A percentile compares a stretch with the other conserved stretches of the same genome.
These are phyloP conservation scores for Acanthamoeba lenticulata DNA, from an alignment of 208 protist genomes.

Conservation along the genomic window DNA sequence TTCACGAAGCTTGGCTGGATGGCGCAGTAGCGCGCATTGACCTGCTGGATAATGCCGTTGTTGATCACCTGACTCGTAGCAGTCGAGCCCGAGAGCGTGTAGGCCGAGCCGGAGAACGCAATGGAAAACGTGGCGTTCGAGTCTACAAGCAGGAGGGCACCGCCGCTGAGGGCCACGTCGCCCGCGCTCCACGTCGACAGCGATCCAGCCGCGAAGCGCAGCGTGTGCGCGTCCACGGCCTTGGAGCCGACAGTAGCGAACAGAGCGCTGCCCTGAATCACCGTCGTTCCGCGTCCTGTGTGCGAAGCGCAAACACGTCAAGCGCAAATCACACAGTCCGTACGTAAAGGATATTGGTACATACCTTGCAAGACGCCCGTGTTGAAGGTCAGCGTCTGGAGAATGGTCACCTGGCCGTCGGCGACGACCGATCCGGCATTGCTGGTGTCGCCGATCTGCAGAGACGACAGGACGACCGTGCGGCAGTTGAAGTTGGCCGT, in stretches of 20 bases:
- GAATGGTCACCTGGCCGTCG: slow-evolving; percentile 25
- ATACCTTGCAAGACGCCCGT: no score
- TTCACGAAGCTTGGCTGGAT: no score
- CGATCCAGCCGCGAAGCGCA: not conserved
- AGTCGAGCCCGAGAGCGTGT: not conserved
- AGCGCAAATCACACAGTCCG: no score
- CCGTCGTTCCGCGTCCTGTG: not conserved
- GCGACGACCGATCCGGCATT: not conserved
- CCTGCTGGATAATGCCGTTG: not conserved
- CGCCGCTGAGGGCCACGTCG: not conserved
- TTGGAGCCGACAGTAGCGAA: not conserved
- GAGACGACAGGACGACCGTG: not conserved
- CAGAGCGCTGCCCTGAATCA: not conserved
- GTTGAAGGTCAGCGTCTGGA: not conserved
- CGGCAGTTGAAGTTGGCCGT: slow-evolving; percentile 65
- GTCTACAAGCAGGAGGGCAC: not conserved
- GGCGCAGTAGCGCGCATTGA: not conserved
- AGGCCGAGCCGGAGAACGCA: not conserved
- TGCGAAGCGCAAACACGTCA: not conserved
- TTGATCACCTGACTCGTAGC: not conserved
- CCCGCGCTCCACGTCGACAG: slow-evolving; percentile 16
- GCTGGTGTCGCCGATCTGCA: not conserved
- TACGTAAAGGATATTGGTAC: no score
- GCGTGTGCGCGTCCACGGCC: not conserved
- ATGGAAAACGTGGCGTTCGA: not conserved